Conservation (phyloP, 2,329 filamentous ascomycete species). For the Colletotrichum paranaense region DNA sequence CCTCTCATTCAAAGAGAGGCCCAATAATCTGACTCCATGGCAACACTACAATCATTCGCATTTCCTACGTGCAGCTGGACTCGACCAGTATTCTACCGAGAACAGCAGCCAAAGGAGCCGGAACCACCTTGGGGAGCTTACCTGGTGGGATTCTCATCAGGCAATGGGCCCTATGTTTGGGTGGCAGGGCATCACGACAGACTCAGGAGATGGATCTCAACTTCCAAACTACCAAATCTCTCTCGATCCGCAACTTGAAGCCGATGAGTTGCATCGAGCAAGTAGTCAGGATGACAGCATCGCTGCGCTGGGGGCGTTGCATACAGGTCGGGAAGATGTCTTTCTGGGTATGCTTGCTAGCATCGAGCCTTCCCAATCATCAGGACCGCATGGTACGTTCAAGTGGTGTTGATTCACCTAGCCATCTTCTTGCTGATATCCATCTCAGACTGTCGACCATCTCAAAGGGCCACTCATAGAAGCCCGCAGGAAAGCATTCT, state of each 20-base stretch:
- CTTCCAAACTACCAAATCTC: not conserved
- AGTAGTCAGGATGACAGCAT: too few species aligned
- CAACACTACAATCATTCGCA: not conserved
- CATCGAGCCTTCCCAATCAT: not conserved
- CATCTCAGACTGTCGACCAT: not conserved
- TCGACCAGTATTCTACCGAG: not conserved
- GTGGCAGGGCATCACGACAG: not conserved
- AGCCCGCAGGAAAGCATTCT: too few species aligned
- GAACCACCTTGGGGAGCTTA: not conserved
- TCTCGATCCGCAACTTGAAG: not conserved
- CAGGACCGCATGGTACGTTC: not conserved
- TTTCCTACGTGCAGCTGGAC: not conserved
- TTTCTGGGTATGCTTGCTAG: not conserved
- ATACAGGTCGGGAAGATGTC: not conserved
- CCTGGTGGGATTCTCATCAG: not conserved
- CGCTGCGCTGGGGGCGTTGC: not conserved
- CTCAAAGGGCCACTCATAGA: not conserved
- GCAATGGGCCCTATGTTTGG: not conserved
- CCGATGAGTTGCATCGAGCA: not conserved
- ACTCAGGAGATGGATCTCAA: not conserved
- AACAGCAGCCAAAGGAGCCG: slow-evolving; percentile 9
- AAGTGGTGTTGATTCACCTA: not conserved
- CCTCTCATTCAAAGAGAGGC: slow-evolving; percentile 7
- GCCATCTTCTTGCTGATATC: too few species aligned
- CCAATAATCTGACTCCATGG: slow-evolving; percentile 5